Evolutionary conservation across 139 green algal species (phyloP).

Genomic region (Dunaliella primolecta): DNA sequence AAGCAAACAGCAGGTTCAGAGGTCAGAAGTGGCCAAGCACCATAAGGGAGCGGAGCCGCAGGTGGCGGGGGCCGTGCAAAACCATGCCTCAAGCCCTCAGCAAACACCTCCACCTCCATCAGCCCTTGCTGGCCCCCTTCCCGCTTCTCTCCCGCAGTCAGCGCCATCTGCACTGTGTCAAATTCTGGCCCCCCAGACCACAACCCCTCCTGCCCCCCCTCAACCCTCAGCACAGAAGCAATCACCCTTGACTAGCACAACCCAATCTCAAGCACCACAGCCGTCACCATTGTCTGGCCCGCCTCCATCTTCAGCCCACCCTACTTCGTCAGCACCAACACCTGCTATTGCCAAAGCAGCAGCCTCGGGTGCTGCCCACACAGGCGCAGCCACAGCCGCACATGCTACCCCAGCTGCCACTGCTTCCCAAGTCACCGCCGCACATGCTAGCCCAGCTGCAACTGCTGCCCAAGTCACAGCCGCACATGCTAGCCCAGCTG

Average conservation of each 20-base stretch:
- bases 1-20: too few species aligned
- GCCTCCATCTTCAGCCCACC: neutral
- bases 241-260: neutral
- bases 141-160: too few species aligned
- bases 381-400: constrained; percentile 1
- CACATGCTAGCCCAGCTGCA: neutral
- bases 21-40: too few species aligned
- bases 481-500: neutral
- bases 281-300: neutral
- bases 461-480: neutral
- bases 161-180: too few species aligned
- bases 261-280: neutral
- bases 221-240: too few species aligned
- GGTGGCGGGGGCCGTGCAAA: too few species aligned
- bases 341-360: neutral
- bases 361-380: neutral
- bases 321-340: neutral
- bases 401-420: neutral
- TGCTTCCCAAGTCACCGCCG: neutral
- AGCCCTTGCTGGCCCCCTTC: too few species aligned
- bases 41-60: too few species aligned
- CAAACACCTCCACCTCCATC: too few species aligned
- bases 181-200: too few species aligned
- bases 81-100: too few species aligned
- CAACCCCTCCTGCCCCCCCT: too few species aligned